Evolutionary conservation across 1,139 yeast genomes (phyloP).

Genomic region (Zygosaccharomyces sapae): DNA sequence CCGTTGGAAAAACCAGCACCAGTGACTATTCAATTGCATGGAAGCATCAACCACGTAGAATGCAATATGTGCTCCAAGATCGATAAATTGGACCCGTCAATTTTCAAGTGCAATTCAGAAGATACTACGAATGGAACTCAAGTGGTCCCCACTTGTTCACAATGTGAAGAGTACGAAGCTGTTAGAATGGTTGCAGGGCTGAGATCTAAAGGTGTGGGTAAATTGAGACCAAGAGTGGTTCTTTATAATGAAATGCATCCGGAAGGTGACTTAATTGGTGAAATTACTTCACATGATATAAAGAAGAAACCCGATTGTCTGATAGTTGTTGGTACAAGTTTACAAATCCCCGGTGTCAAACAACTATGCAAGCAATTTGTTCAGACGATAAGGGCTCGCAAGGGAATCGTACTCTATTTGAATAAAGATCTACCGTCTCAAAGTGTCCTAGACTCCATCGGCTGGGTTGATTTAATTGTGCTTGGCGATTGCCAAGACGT

Average conservation of each 20-base stretch:
- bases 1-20: conserved; percentile 51
- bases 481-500: conserved; percentile 56
- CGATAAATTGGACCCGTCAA: conserved; percentile 40
- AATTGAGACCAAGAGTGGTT: conserved; percentile 76
- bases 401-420: conserved; percentile 56
- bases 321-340: conserved; percentile 79
- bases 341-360: conserved; percentile 83
- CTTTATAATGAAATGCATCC: conserved; percentile 86
- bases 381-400: conserved; percentile 55
- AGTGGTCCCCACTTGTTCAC: conserved; percentile 50
- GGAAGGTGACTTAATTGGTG: conserved; percentile 76
- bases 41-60: conserved; percentile 63
- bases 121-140: conserved; percentile 18
- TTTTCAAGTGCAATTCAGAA: conserved; percentile 36
- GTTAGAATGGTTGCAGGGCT: conserved; percentile 58
- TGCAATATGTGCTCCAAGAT: conserved; percentile 71
- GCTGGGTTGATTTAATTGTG: conserved; percentile 50
- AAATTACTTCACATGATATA: conserved; percentile 64
- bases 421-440: conserved; percentile 52
- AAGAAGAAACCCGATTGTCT: conserved; percentile 68
- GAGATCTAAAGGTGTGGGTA: conserved; percentile 70
- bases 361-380: conserved; percentile 69
- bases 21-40: conserved; percentile 70
- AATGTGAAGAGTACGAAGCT: conserved; percentile 50
- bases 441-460: conserved; percentile 47